Evolutionary conservation across 768 basidiomycete genomes (phyloP).

Genomic region (Mrakia hoshinonis): DNA sequence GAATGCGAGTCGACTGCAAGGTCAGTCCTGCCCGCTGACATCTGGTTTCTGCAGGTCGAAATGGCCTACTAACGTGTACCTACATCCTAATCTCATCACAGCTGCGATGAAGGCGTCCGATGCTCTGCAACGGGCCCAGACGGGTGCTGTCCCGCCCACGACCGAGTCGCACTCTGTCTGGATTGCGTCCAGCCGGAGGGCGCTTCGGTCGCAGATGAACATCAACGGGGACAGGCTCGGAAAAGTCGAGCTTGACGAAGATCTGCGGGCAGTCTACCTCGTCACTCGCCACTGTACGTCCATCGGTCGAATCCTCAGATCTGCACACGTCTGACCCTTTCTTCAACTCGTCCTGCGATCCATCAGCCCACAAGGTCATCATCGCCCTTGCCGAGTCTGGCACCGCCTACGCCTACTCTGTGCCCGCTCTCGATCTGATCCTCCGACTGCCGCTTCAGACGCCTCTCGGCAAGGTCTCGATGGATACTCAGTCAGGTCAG

Average conservation of each 20-base stretch:
- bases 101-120: slow-evolving; percentile 35
- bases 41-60: slow-evolving; percentile 15
- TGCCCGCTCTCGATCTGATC: slow-evolving; percentile 36
- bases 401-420: slow-evolving; percentile 35
- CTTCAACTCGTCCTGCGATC: background rate
- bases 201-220: slow-evolving; percentile 52
- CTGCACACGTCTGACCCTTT: background rate
- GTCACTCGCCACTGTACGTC: slow-evolving; percentile 56
- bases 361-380: slow-evolving; percentile 37
- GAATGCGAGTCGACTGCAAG: slow-evolving; percentile 30
- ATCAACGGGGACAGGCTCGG: slow-evolving; percentile 59
- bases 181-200: slow-evolving; percentile 53
- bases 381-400: slow-evolving; percentile 37
- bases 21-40: background rate
- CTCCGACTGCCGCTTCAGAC: slow-evolving; percentile 11
- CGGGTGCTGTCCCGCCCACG: slow-evolving; percentile 38
- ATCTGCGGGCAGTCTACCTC: slow-evolving; percentile 47
- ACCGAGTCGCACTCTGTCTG: slow-evolving; percentile 42
- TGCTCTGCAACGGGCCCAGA: slow-evolving; percentile 44
- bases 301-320: background rate
- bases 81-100: slow-evolving; percentile 28
- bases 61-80: slow-evolving; percentile 27
- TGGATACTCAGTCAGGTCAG: slow-evolving; percentile 35
- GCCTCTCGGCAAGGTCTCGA: slow-evolving; percentile 36
- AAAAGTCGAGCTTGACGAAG: slow-evolving; percentile 59